A percentile compares a stretch with the other conserved stretches of the same genome.
phyloP scores from a whole-genome alignment of 257 asterid genomes.

The Solanum paucissectum region DNA sequence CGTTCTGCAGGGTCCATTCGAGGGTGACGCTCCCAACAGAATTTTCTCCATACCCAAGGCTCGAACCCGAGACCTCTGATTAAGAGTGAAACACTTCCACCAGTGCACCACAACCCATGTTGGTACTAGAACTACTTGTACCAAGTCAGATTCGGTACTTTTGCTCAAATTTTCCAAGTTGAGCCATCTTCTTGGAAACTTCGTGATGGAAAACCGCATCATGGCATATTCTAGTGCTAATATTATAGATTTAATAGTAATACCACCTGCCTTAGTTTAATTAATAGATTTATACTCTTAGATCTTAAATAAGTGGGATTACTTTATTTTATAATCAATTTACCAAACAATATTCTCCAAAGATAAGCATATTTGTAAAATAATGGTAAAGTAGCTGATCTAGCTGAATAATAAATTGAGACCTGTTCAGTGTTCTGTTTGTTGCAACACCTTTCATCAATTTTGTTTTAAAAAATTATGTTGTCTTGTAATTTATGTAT shows the following conservation, averaged over 20 bases:
- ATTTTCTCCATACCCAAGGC: no score
- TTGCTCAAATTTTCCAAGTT: background rate
- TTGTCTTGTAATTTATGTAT: background rate
- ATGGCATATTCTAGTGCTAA: background rate
- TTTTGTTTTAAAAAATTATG: background rate
- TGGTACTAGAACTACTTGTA: background rate
- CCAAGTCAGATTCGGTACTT: background rate
- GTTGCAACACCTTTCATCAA: background rate
- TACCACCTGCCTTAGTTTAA: background rate
- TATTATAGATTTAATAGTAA: background rate
- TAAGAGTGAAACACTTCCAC: no score
- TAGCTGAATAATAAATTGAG: background rate
- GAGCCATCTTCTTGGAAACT: background rate
- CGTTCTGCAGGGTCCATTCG: no score
- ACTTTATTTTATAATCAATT: background rate
- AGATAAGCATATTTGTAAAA: background rate
- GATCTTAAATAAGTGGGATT: background rate
- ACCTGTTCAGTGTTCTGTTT: background rate
- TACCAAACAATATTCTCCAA: background rate
- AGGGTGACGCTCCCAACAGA: rapidly evolving
- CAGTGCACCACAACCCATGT: no score
- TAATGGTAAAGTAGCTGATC: background rate
- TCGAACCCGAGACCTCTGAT: no score
- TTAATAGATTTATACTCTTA: background rate
- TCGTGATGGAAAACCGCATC: background rate